A percentile compares a stretch with the other conserved stretches of the same genome.
Evolutionary conservation across 1,139 yeast species (phyloP).

Genomic region (Kurtzmaniella quercitrusa): DNA sequence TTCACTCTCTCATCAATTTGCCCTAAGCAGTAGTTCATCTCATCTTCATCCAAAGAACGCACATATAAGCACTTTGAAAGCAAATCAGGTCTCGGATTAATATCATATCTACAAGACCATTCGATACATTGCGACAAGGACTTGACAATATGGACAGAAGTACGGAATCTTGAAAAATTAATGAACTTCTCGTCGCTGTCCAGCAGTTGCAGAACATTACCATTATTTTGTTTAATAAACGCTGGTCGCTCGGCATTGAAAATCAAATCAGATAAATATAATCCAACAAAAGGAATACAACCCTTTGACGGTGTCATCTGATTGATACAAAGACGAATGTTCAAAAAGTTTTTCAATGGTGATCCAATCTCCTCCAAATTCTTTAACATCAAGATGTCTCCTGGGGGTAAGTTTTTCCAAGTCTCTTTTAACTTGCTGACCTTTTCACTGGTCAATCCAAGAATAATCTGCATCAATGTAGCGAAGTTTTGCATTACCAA

Average conservation of each 20-base stretch:
- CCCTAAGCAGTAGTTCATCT: conserved; percentile 49
- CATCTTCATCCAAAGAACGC: conserved; percentile 71
- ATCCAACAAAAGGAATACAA: conserved; percentile 85
- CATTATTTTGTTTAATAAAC: conserved; percentile 21
- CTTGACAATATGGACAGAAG: conserved; percentile 74
- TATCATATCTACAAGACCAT: conserved; percentile 68
- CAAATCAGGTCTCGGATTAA: conserved; percentile 51
- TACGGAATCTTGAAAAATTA: conserved; percentile 75
- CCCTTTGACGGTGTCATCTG: conserved; percentile 68
- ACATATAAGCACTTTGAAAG: conserved; percentile 82
- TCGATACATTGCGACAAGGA: conserved; percentile 79
- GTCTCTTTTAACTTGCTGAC: conserved; percentile 63
- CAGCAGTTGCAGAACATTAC: conserved; percentile 4
- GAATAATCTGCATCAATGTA: conserved; percentile 79
- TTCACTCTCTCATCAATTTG: conserved; percentile 2
- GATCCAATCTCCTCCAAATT: conserved; percentile 63
- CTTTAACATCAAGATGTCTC: conserved; percentile 59
- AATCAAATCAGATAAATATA: conserved; percentile 78
- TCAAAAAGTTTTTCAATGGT: conserved; percentile 61
- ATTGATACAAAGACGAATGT: conserved; percentile 60
- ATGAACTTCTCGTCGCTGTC: conserved; percentile 41
- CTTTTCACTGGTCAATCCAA: conserved; percentile 76
- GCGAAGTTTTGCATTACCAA: conserved; percentile 73
- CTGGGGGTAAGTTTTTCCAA: conserved; percentile 62
- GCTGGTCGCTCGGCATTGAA: conserved; percentile 72